These are phyloP conservation scores for Arxiozyma slooffiae DNA, from an alignment of 1,139 yeast species.

Conservation along the genomic window DNA sequence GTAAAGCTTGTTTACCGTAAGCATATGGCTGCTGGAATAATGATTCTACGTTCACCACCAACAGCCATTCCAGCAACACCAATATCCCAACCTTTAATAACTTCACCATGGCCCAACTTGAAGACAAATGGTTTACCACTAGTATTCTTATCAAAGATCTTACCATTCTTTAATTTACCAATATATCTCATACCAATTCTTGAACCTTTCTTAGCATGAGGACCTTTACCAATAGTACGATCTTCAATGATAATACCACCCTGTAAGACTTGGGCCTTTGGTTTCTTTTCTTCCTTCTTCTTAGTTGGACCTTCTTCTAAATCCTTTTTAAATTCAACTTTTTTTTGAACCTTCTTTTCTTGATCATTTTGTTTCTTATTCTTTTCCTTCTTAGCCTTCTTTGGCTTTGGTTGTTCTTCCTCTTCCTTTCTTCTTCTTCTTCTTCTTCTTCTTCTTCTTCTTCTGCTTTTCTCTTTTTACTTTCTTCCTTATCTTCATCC, in stretches of 20 bases:
- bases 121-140: slow-evolving; percentile 92
- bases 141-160: slow-evolving; percentile 93
- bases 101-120: slow-evolving; percentile 92
- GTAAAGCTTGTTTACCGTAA: slow-evolving; percentile 85
- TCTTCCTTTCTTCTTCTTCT: slow-evolving; percentile 25
- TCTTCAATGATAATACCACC: slow-evolving; percentile 95
- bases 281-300: slow-evolving; percentile 29
- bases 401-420: slow-evolving; percentile 23
- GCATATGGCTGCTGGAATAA: slow-evolving; percentile 95
- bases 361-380: slow-evolving; percentile 25
- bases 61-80: slow-evolving; percentile 98
- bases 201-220: slow-evolving; percentile 78
- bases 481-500: slow-evolving; percentile 30
- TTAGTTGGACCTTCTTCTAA: slow-evolving; percentile 91
- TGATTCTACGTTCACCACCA: slow-evolving; percentile 97
- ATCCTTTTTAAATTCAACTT: slow-evolving; percentile 80
- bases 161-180: slow-evolving; percentile 94
- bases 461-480: slow-evolving; percentile 33
- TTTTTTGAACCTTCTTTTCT: slow-evolving; percentile 37
- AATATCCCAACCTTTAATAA: slow-evolving; percentile 95
- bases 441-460: slow-evolving; percentile 33
- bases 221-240: slow-evolving; percentile 80
- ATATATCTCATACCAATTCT: slow-evolving; percentile 95
- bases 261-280: slow-evolving; percentile 64
- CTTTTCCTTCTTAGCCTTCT: slow-evolving; percentile 19